Conservation (phyloP, 441 rosid genomes). For the Sinapis alba region DNA sequence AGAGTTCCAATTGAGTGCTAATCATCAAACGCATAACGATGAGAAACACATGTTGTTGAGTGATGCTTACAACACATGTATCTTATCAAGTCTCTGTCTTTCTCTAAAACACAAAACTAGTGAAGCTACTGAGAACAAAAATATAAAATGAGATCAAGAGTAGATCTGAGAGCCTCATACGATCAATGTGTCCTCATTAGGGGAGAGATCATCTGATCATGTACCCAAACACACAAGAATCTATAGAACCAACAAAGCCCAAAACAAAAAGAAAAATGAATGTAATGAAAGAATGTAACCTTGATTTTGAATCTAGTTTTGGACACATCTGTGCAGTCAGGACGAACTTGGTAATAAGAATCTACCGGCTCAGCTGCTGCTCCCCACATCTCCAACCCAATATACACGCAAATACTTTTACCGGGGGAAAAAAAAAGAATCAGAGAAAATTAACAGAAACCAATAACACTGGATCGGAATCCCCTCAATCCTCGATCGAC, state of each 20-base stretch:
- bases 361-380: constrained; percentile 63
- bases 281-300: constrained; percentile 45
- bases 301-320: constrained; percentile 81
- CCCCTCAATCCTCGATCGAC: constrained; percentile 31
- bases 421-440: background rate
- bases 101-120: constrained; percentile 3
- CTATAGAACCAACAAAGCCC: background rate
- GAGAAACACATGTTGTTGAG: constrained; percentile 8
- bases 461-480: constrained; percentile 13
- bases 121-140: background rate
- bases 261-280: background rate
- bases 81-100: background rate
- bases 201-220: background rate
- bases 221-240: background rate
- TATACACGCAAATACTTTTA: constrained; percentile 6
- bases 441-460: background rate
- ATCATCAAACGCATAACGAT: constrained; percentile 2
- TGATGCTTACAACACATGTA: no score
- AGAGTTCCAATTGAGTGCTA: background rate
- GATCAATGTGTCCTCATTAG: background rate
- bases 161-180: constrained; percentile 7
- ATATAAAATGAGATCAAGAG: background rate
- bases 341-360: constrained; percentile 81
- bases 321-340: constrained; percentile 88
- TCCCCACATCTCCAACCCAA: constrained; percentile 60